Evolutionary conservation across 116 monocot species (phyloP), one percentile per base, ranked within the genome.

Genomic region (Phalaenopsis hybrid): DNA sequence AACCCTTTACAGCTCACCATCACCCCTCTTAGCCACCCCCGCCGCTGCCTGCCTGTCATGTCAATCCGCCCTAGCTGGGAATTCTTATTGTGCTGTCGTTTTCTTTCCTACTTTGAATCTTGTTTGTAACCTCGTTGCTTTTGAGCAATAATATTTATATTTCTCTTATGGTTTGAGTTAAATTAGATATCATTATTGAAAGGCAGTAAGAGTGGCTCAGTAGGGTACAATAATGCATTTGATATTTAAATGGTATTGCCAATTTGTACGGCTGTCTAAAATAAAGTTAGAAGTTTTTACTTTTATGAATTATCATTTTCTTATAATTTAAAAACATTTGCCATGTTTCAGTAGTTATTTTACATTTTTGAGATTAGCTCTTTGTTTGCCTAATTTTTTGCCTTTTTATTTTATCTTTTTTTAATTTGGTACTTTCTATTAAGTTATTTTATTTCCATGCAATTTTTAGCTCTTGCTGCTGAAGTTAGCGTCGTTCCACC

Each of bases 401-500:
- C 2, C 37, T 77, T 63, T 43, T 69, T 28, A 21, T 63, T 21
- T 20, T 20, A 23, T 15, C 23, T 1, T 34, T 16, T 16, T 41
- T 81, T 6, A 83, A 25, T 43, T 63, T 23, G 0, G 45, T 51
- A 48, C 68, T 69, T 63, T 78, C 45, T 37, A 72, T 41, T 37
- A 73, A 49, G 15, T 86, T 77, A 12, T 34, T 37, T 37, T 37
- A 37, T 37, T 37, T 1, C 4, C 41, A 16, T 37, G 31, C 11
- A 34, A 3, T 41, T 83, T 86, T 70, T 86, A 98, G 97, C 93
- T 84, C 46, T 98, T 88, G 91, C 95, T 84, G 79, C 90, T 79
- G 97, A 98, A 86, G 97, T 98, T 74, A 90, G 86, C 83, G 97
- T 97, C 3, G 97, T 97, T 25, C 97, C 94, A 21, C 97, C 97